These are phyloP conservation scores for Fragaria ananassa DNA, from an alignment of 306 rosid genomes.

Conservation along the genomic window DNA sequence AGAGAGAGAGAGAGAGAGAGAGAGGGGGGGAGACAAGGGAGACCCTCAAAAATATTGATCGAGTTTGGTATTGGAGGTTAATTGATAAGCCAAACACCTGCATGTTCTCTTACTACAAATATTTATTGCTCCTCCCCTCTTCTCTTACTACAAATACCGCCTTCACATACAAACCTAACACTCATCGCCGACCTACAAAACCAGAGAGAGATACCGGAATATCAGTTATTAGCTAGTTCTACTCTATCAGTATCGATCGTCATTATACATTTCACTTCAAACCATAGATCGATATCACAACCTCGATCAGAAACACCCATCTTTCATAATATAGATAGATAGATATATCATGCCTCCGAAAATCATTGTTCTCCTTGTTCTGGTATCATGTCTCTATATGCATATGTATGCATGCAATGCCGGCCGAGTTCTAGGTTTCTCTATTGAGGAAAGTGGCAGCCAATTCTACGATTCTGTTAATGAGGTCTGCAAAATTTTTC, in stretches of 20 bases:
- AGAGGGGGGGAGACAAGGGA: constrained; percentile 51
- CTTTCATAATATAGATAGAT: not conserved
- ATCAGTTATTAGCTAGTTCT: not conserved
- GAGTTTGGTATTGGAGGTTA: constrained; percentile 41
- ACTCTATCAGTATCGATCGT: not conserved
- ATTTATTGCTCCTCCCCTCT: constrained; percentile 51
- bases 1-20: not conserved
- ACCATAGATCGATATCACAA: not conserved
- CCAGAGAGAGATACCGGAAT: not conserved
- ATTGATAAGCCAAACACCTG: constrained; percentile 66
- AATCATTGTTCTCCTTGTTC: constrained; percentile 25
- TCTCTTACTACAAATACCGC: constrained; percentile 32
- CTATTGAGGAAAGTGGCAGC: constrained; percentile 4
- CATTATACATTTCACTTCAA: constrained; percentile 2
- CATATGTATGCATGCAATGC: constrained; percentile 72
- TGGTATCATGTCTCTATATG: constrained; percentile 37
- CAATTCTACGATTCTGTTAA: constrained; percentile 1
- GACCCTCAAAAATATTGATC: constrained; percentile 47
- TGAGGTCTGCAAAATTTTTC: constrained; percentile 25
- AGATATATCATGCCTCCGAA: constrained; percentile 43
- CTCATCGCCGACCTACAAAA: not conserved
- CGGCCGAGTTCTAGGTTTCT: constrained; percentile 28
- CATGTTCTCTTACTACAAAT: constrained; percentile 72
- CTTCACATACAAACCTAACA: constrained; percentile 8
- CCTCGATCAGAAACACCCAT: not conserved